phyloP scores from a whole-genome alignment of 139 green algal genomes.

The Microglena sp. region DNA sequence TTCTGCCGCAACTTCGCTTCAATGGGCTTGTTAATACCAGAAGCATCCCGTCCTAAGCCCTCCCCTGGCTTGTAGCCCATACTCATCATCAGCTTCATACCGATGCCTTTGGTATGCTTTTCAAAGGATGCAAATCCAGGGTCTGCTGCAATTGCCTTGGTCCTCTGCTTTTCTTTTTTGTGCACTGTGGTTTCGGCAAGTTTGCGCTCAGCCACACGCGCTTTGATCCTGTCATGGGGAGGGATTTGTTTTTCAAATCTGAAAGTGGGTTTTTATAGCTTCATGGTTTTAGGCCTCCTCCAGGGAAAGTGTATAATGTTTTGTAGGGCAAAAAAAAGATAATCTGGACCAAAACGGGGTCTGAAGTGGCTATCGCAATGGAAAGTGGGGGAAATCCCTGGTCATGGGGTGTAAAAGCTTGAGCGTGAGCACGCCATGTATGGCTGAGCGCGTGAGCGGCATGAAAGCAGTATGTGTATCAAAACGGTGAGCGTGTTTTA shows the following conservation, averaged over 20 bases:
- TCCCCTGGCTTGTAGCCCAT: constrained; percentile 85
- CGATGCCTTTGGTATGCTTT: constrained; percentile 87
- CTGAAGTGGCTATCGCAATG: no score
- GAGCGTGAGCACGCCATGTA: no score
- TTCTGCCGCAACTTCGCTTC: constrained; percentile 84
- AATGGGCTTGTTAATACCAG: constrained; percentile 81
- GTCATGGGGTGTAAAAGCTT: no score
- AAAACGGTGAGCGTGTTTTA: no score
- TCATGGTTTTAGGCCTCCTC: no score
- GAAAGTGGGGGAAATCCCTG: no score
- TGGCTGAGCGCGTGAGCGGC: background rate
- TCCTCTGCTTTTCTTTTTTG: constrained; percentile 19
- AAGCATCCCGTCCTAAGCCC: constrained; percentile 45
- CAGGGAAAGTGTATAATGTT: no score
- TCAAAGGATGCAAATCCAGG: constrained; percentile 75
- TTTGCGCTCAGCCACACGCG: constrained; percentile 18
- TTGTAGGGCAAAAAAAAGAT: no score
- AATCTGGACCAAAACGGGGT: no score
- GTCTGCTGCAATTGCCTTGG: constrained; percentile 16
- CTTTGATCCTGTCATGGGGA: constrained; percentile 36
- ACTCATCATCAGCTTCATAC: constrained; percentile 85
- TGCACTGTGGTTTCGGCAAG: constrained; percentile 16
- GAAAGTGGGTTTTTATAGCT: no score
- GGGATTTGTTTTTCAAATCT: background rate
- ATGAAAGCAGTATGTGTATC: background rate